Evolutionary conservation across 2,329 filamentous ascomycete species (phyloP).

Genomic region (Pseudogymnoascus sp.): DNA sequence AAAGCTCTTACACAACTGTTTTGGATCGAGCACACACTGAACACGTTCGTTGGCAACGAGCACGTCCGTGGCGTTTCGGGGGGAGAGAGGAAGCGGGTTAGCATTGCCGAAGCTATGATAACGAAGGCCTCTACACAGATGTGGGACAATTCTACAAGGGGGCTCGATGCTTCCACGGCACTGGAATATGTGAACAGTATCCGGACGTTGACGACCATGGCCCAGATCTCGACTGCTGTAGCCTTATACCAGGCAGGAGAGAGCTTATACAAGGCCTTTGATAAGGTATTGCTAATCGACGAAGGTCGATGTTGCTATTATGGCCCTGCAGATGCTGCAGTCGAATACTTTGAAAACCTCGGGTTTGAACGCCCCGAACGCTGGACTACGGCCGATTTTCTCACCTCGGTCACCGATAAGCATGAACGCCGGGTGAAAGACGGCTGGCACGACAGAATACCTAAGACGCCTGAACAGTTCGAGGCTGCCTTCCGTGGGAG

Average conservation of each 20-base stretch:
- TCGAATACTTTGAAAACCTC: constrained; percentile 56
- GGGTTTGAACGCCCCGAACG: constrained; percentile 48
- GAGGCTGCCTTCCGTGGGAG: constrained; percentile 43
- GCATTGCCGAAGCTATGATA: constrained; percentile 68
- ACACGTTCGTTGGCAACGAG: constrained; percentile 69
- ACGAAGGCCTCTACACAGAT: constrained; percentile 65
- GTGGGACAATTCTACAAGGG: constrained; percentile 75
- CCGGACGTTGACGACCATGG: constrained; percentile 67
- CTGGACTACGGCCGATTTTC: constrained; percentile 68
- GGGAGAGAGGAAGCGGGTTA: constrained; percentile 72
- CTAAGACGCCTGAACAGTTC: constrained; percentile 51
- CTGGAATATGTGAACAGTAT: constrained; percentile 67
- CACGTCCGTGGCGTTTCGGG: constrained; percentile 69
- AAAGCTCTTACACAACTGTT: constrained; percentile 62
- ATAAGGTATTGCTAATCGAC: constrained; percentile 74
- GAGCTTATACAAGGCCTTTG: constrained; percentile 64
- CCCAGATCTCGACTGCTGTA: constrained; percentile 60
- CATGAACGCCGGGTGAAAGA: constrained; percentile 59
- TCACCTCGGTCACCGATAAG: constrained; percentile 68
- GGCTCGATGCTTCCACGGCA: constrained; percentile 72
- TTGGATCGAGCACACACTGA: constrained; percentile 62
- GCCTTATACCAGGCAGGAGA: constrained; percentile 64
- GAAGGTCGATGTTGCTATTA: constrained; percentile 60
- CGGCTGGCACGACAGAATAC: constrained; percentile 48
- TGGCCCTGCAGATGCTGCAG: constrained; percentile 53